Conservation (phyloP, 106 monocot species). For the Dioscorea alata region DNA sequence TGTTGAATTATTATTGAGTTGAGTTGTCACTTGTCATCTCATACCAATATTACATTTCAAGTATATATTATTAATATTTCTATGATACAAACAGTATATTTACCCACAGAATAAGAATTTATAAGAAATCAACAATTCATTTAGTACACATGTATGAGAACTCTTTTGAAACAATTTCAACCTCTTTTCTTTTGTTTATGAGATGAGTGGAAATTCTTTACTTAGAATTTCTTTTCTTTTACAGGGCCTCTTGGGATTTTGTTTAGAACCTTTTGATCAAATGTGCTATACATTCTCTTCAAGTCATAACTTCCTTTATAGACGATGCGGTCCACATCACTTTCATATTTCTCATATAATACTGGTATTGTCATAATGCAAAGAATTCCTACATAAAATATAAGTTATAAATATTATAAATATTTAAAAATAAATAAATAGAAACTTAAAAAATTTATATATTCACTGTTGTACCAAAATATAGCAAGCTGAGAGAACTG, state of each 20-base stretch:
- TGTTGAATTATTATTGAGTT: no score
- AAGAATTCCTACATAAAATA: constrained; percentile 7
- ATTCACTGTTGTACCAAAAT: constrained; percentile 26
- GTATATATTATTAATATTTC: no score
- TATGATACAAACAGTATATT: no score
- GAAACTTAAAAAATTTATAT: background rate
- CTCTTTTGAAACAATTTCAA: no score
- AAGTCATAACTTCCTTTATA: constrained; percentile 16
- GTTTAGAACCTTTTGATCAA: constrained; percentile 21
- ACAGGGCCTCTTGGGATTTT: constrained; percentile 44
- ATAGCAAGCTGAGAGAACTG: constrained; percentile 37
- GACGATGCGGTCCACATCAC: constrained; percentile 25
- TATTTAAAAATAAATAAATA: background rate
- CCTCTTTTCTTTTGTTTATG: no score
- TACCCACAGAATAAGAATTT: no score
- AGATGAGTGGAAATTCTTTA: no score
- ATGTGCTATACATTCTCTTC: constrained; percentile 15
- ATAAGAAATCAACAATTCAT: no score
- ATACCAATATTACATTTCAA: no score
- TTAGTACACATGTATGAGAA: no score
- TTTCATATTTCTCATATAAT: constrained; percentile 39
- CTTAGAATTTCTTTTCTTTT: constrained; percentile 9
- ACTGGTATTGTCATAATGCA: constrained; percentile 19
- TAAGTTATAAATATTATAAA: no score
- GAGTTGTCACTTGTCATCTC: no score